Conservation (phyloP, 129 eudicot genomes). For the Artemisia tridentata region DNA sequence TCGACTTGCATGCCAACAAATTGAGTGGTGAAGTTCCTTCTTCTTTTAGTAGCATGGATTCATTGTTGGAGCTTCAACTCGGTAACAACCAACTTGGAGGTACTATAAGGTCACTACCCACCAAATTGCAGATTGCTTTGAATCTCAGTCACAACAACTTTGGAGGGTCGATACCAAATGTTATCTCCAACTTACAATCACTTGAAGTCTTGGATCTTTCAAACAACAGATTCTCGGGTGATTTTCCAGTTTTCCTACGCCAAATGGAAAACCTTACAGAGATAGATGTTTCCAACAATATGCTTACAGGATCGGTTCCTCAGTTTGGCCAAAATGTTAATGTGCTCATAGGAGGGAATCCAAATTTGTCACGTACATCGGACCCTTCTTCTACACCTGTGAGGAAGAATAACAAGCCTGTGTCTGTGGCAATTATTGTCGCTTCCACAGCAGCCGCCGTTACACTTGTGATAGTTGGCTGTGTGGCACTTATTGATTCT, state of each 20-base stretch:
- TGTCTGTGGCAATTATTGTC: slow-evolving; percentile 35
- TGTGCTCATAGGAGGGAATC: slow-evolving; percentile 40
- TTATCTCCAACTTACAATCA: slow-evolving; percentile 22
- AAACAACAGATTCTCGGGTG: slow-evolving; percentile 57
- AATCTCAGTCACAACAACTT: slow-evolving; percentile 74
- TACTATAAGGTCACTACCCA: slow-evolving; percentile 43
- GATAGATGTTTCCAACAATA: slow-evolving; percentile 48
- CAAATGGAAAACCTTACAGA: slow-evolving; percentile 43
- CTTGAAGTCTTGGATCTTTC: slow-evolving; percentile 88
- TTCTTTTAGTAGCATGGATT: slow-evolving; percentile 34
- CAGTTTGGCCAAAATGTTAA: slow-evolving; percentile 28
- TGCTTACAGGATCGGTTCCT: slow-evolving; percentile 61
- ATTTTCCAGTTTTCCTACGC: slow-evolving; percentile 45
- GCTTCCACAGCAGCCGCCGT: slow-evolving; percentile 42
- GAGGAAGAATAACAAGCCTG: slow-evolving; percentile 16
- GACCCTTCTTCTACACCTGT: not conserved
- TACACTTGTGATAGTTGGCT: slow-evolving; percentile 25
- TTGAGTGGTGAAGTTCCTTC: slow-evolving; percentile 67
- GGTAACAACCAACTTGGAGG: slow-evolving; percentile 65
- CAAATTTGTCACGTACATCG: slow-evolving; percentile 15
- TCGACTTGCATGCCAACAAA: slow-evolving; percentile 52
- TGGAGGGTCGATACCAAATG: slow-evolving; percentile 47
- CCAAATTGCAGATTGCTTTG: slow-evolving; percentile 53
- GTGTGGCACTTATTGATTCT: slow-evolving; percentile 36
- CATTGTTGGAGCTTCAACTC: slow-evolving; percentile 71